Base-by-base conservation (phyloP, 805 yeast species). In the Hanseniaspora hatyaiensis region DNA sequence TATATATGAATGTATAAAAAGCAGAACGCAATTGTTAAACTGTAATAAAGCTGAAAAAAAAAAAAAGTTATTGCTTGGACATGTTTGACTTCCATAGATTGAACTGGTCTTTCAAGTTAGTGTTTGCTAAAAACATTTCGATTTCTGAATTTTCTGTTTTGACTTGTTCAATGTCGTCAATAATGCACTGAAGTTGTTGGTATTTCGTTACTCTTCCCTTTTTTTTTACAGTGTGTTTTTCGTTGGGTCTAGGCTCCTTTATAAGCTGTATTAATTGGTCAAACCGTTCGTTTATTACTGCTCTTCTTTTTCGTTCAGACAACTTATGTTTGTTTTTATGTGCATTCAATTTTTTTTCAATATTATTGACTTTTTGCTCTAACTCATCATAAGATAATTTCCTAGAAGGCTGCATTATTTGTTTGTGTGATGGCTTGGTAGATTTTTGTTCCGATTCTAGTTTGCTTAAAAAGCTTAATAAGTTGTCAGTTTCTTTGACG, bases 391-490 rank as follows among this genome's bases (percentile, higher is more conserved):
- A 48, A 19, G 40, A 38, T 26, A 39, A n/a, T 29, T 38, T 46
- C 9, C 32, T 22, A 6, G 29, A 31, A 5, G 13, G n/a, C n/a
- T 15, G n/a, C 39, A 13, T 11, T n/a, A 23, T 8, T 16, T n/a
- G 15, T 12, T 15, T 30, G 2, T 19, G 23, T 12, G 26, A 8
- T 24, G 22, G 19, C 13, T 30, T 29, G n/a, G 24, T 38, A 42
- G 29, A 33, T 16, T 31, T 41, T 57, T 26, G 9, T 26, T 26
- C 29, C 6, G 9, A 8, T 26, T 51, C 28, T 59, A 45, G 30
- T 55, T 58, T 41, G 12, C 62, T 64, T 31, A 64, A 43, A 41
- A 64, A 63, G 31, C 53, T 53, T 38, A 61, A 64, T 31, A 64
- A 58, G 2, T 61, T 65, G 50, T 55, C 53, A 1, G 65, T 57